These are phyloP conservation scores for Gomphus sp. DNA, from an alignment of 1,284 basidiomycete species.

Conservation along the genomic window DNA sequence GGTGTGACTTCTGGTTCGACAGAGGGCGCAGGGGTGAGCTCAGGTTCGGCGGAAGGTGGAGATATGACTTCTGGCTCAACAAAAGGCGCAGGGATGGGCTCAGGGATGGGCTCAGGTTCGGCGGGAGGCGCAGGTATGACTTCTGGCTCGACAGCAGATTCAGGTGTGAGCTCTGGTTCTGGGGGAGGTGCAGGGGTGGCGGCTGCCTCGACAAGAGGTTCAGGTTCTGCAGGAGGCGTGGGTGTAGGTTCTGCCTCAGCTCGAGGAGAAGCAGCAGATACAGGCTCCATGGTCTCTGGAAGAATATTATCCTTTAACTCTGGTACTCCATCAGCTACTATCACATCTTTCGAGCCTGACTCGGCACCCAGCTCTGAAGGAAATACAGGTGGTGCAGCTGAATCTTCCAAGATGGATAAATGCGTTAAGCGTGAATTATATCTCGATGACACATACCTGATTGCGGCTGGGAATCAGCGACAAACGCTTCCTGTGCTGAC, in stretches of 20 bases:
- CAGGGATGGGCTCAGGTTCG: not conserved
- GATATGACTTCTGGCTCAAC: not conserved
- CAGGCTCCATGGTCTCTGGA: not conserved
- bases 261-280: not conserved
- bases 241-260: not conserved
- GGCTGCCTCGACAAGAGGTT: too few species aligned
- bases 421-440: not conserved
- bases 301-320: not conserved
- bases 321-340: not conserved
- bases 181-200: not conserved
- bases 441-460: not conserved
- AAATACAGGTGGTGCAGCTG: not conserved
- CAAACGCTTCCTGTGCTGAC: not conserved
- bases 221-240: not conserved
- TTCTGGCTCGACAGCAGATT: not conserved
- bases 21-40: not conserved
- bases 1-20: not conserved
- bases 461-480: not conserved
- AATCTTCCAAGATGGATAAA: not conserved
- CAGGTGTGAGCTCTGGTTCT: not conserved
- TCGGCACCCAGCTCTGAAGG: not conserved
- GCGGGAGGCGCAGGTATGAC: not conserved
- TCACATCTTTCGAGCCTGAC: not conserved
- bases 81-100: too few species aligned
- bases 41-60: not conserved